phyloP scores from a whole-genome alignment of 139 green algal genomes.

The Gonium pectorale region DNA sequence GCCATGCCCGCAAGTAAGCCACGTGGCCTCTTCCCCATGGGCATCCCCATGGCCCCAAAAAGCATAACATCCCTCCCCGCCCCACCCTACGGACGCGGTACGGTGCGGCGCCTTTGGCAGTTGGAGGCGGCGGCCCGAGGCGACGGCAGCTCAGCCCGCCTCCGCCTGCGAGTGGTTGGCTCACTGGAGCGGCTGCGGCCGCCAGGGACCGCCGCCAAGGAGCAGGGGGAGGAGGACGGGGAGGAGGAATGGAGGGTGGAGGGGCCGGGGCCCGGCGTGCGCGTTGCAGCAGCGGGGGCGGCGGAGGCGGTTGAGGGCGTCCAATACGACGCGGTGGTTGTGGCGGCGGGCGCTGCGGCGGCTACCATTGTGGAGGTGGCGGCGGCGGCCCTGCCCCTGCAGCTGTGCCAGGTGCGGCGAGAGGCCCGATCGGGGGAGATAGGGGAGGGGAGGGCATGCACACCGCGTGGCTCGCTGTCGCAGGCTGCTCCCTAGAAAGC shows the following conservation, averaged over 20 bases:
- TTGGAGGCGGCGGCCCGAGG: background rate
- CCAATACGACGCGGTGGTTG: constrained; percentile 68
- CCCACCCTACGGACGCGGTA: too few species aligned
- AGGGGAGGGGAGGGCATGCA: background rate
- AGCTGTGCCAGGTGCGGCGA: constrained; percentile 61
- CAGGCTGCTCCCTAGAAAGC: too few species aligned
- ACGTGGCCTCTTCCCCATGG: too few species aligned
- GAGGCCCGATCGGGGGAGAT: background rate
- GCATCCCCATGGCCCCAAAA: too few species aligned
- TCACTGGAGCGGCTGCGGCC: constrained; percentile 61
- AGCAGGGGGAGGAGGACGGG: background rate
- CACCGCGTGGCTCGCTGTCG: too few species aligned
- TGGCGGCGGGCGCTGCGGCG: constrained; percentile 78
- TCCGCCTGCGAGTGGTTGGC: constrained; percentile 48
- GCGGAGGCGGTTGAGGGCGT: constrained; percentile 1
- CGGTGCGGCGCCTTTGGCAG: too few species aligned
- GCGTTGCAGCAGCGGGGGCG: background rate
- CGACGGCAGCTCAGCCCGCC: constrained; percentile 27
- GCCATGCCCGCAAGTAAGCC: too few species aligned
- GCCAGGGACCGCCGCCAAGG: too few species aligned
- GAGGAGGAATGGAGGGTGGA: background rate
- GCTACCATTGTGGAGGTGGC: constrained; percentile 64
- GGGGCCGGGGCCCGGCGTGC: background rate
- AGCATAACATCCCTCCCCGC: too few species aligned
- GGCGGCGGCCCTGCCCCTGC: constrained; percentile 52